phyloP scores from a whole-genome alignment of 768 basidiomycete genomes.

The Phylloporus sp. region DNA sequence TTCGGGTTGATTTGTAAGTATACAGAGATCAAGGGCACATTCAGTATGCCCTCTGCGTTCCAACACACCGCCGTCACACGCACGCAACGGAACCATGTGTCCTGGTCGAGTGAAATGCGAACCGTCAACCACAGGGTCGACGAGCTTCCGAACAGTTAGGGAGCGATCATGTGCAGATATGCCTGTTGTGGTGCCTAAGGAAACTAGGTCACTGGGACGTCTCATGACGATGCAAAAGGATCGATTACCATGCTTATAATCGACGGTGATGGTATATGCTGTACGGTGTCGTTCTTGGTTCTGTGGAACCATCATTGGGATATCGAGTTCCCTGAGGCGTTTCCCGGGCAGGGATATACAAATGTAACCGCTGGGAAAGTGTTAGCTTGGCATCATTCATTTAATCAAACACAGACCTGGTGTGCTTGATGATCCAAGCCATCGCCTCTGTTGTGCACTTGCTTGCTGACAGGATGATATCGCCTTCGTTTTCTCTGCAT shows the following conservation, averaged over 20 bases:
- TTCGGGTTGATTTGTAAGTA: slow-evolving; percentile 58
- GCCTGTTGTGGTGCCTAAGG: slow-evolving; percentile 83
- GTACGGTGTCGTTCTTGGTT: slow-evolving; percentile 92
- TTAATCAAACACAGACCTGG: slow-evolving; percentile 57
- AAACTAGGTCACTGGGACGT: neutral
- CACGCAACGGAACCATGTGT: slow-evolving; percentile 91
- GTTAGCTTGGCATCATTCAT: slow-evolving; percentile 8
- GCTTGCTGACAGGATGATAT: slow-evolving; percentile 84
- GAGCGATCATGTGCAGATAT: slow-evolving; percentile 96
- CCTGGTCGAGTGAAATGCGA: slow-evolving; percentile 89
- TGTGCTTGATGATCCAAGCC: slow-evolving; percentile 98
- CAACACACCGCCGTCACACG: slow-evolving; percentile 79
- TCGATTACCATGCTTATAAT: slow-evolving; percentile 75
- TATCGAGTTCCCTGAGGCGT: slow-evolving; percentile 70
- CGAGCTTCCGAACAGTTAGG: slow-evolving; percentile 80
- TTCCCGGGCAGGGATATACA: slow-evolving; percentile 80
- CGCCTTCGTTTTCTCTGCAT: slow-evolving; percentile 93
- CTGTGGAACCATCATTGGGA: slow-evolving; percentile 91
- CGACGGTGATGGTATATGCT: slow-evolving; percentile 94
- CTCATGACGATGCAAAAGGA: neutral
- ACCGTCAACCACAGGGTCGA: slow-evolving; percentile 50
- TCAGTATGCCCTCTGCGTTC: slow-evolving; percentile 94
- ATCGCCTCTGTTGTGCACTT: slow-evolving; percentile 92
- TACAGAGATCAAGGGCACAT: slow-evolving; percentile 81
- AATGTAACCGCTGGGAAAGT: slow-evolving; percentile 74